Base-by-base conservation (phyloP, 768 basidiomycete genomes). In the Hygrophorus pudorinus region DNA sequence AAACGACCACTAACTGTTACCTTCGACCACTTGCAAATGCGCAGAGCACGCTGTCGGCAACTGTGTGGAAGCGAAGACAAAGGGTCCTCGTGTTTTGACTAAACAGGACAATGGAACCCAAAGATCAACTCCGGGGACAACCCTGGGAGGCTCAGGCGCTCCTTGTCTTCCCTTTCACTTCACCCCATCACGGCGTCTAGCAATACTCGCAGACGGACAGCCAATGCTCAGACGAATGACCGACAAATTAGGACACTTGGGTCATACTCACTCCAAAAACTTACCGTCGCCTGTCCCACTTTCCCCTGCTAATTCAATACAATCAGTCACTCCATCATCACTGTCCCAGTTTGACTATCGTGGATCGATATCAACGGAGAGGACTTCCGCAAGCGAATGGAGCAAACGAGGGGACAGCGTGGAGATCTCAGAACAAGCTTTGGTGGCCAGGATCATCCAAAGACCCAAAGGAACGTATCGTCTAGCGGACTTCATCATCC, bases 401-500 rank as follows among this genome's bases (percentile, higher is more conserved):
- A 72, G 72, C 57, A 64, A 64, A 42, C 62, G 57, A 32, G 59
- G 62, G 29, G 64, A 67, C 51, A 62, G 59, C 41, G 50, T 66
- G 54, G 63, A 65, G 35, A 55, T 55, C 18, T 58, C 64, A 18
- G 56, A 64, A 33, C 45, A 20, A 17, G 52, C 59, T 6, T 16
- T 41, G 9, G 51, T 63, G 5, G 60, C 65, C 11, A 58, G 63
- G 18, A 59, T 66, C 37, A 53, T 63, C 14, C 65, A 68, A 34
- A 63, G 79, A 45, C 71, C 73, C 11, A 80, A 77, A 52, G 84
- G 79, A 18, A 71, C 70, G 13, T 90, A 89, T 61, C 73, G 76
- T 21, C 72, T 91, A 16, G 53, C 68, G 34, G 88, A 91, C 58
- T 91, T 90, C 51, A 74, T 79, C 51, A 81, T 91, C 50, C 80